Evolutionary conservation across 148 eudicot genomes (phyloP).

Genomic region (Persicaria maculosa): DNA sequence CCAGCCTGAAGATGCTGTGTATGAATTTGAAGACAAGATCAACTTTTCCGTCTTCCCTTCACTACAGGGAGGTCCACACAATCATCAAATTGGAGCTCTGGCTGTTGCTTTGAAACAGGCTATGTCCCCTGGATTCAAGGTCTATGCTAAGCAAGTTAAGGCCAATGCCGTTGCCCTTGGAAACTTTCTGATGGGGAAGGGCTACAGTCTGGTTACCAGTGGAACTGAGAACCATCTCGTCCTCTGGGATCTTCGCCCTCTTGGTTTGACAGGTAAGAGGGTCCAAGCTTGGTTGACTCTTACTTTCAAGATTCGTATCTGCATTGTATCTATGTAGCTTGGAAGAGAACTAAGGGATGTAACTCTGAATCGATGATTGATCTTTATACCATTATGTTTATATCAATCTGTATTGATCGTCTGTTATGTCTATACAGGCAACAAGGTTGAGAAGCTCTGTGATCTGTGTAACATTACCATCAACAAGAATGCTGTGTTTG

Average conservation of each 20-base stretch:
- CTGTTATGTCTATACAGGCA: constrained; percentile 46
- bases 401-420: not conserved
- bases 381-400: not conserved
- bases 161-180: constrained; percentile 97
- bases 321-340: not conserved
- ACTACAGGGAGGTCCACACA: constrained; percentile 98
- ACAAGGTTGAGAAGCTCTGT: constrained; percentile 98
- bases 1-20: constrained; percentile 80
- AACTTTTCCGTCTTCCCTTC: constrained; percentile 97
- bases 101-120: constrained; percentile 96
- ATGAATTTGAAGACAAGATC: constrained; percentile 88
- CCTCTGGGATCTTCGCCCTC: constrained; percentile 98
- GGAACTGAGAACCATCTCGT: constrained; percentile 98
- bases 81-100: constrained; percentile 93
- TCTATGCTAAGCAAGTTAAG: constrained; percentile 90
- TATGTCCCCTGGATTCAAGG: constrained; percentile 82
- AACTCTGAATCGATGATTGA: not conserved
- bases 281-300: not conserved
- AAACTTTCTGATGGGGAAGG: constrained; percentile 79
- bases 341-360: not conserved
- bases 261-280: constrained; percentile 81
- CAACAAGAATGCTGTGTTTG: constrained; percentile 98
- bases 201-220: constrained; percentile 78
- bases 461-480: constrained; percentile 95
- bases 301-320: not conserved